These are phyloP conservation scores for Aspergillus hancockii DNA, from an alignment of 495 filamentous ascomycete species.

Conservation along the genomic window DNA sequence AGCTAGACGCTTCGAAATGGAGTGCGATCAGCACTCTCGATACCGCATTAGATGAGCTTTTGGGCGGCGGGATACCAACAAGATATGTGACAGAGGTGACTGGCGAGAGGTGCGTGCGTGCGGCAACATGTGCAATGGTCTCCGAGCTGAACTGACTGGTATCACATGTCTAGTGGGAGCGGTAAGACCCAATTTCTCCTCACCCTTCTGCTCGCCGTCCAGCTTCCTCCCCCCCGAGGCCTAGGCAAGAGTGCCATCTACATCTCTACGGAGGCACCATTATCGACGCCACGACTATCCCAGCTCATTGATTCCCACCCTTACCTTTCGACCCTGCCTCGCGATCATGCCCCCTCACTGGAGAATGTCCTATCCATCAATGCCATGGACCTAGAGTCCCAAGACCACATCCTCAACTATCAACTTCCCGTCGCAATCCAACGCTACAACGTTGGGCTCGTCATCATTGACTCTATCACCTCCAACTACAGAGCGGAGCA, in stretches of 20 bases:
- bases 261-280: conserved; percentile 89
- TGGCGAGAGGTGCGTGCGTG: conserved; percentile 70
- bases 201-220: conserved; percentile 75
- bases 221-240: conserved; percentile 74
- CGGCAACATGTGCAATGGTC: not conserved
- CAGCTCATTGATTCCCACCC: conserved; percentile 76
- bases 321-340: conserved; percentile 49
- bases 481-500: conserved; percentile 95
- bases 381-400: conserved; percentile 89
- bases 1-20: conserved; percentile 46
- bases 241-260: conserved; percentile 74
- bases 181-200: conserved; percentile 97
- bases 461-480: conserved; percentile 87
- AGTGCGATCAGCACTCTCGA: conserved; percentile 79
- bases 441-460: conserved; percentile 71
- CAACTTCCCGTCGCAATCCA: conserved; percentile 85
- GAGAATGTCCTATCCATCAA: conserved; percentile 71
- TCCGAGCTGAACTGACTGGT: not conserved
- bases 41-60: conserved; percentile 65
- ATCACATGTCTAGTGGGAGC: conserved; percentile 59
- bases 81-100: conserved; percentile 87
- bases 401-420: conserved; percentile 91
- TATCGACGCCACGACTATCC: conserved; percentile 75
- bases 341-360: conserved; percentile 60
- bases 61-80: conserved; percentile 83